Base-by-base conservation (phyloP, 2,329 filamentous ascomycete genomes). In the Blastomyces percursus region DNA sequence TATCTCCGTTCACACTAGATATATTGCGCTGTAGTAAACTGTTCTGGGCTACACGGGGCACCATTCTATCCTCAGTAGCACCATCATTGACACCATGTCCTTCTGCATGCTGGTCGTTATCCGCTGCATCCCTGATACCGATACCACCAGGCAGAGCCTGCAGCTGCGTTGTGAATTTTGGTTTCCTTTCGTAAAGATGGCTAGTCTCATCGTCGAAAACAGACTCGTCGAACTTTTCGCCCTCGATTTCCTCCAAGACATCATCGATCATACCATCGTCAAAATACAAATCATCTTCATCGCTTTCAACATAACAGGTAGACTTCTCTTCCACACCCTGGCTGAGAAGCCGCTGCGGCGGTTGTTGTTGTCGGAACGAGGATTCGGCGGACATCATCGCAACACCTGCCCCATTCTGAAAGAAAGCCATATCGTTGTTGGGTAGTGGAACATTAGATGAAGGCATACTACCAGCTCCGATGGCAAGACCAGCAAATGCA, bases 131-230 rank as follows among this genome's bases (percentile, higher is more conserved):
- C 24, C 27, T 30, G 27, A 40, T 32, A 12, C 40, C 44, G 27
- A 40, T 32, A 12, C 40, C 27, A 6, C 38, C 50, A 11, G 32
- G 21, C 8, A 11, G 24, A 1, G 38, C 30, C 35, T 61, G 54
- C 3, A 64, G 48, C 19, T 19, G 16, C 9, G 52, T 51, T 24
- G 11, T 57, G 14, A 48, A 62, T 19, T 30, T 66, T 32, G 71
- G 68, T 59, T 76, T 76, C 30, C 73, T 69, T 44, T 76, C 74
- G 64, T 78, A 79, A 14, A 78, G 66, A 64, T 77, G 73, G 60
- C 77, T 76, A 12, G 69, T 75, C 48, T 76, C 77, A 63, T 81
- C 78, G 64, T 81, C 79, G 58, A 81, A 79, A 11, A 79, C 74
- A 9, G 77, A 77, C 67, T 80, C 78, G 63, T 80, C 78, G 65